Percentiles rank a stretch among this genome's conserved stretches.
These are phyloP conservation scores for Aureobasidium subglaciale DNA, from an alignment of 2,329 filamentous ascomycete species.

Conservation along the genomic window DNA sequence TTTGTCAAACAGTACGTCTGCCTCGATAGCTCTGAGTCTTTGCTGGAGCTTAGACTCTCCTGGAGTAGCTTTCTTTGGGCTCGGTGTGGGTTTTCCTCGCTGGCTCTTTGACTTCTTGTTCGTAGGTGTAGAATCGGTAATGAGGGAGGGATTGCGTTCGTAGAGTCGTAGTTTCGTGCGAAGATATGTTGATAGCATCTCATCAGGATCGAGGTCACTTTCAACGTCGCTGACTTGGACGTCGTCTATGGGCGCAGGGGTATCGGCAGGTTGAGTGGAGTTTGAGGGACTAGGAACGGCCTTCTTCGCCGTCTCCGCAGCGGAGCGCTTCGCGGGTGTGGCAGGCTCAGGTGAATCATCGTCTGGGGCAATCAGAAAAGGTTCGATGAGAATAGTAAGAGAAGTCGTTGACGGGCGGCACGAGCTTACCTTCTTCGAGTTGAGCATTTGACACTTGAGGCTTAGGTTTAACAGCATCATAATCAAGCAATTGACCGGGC, in stretches of 20 bases:
- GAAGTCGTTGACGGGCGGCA: not conserved
- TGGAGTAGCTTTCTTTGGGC: slow-evolving; percentile 24
- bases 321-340: not conserved
- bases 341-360: not conserved
- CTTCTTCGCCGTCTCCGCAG: not conserved
- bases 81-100: slow-evolving; percentile 18
- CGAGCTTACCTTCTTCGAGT: slow-evolving; percentile 11
- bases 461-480: slow-evolving; percentile 27
- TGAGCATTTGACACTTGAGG: not conserved
- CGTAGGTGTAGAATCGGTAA: slow-evolving; percentile 35
- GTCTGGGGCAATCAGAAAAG: slow-evolving; percentile 12
- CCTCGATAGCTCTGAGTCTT: slow-evolving; percentile 70
- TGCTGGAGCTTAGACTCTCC: slow-evolving; percentile 60
- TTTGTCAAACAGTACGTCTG: slow-evolving; percentile 47
- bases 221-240: slow-evolving; percentile 42
- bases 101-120: slow-evolving; percentile 31
- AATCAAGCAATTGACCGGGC: slow-evolving; percentile 25
- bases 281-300: not conserved
- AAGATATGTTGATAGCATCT: slow-evolving; percentile 64
- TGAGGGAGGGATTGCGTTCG: slow-evolving; percentile 47
- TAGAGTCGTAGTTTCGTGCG: slow-evolving; percentile 56
- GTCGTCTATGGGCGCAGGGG: slow-evolving; percentile 20
- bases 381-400: not conserved
- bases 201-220: slow-evolving; percentile 43
- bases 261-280: not conserved